Base-by-base conservation (phyloP, 2,329 filamentous ascomycete genomes). In the Fusarium pininemorale region DNA sequence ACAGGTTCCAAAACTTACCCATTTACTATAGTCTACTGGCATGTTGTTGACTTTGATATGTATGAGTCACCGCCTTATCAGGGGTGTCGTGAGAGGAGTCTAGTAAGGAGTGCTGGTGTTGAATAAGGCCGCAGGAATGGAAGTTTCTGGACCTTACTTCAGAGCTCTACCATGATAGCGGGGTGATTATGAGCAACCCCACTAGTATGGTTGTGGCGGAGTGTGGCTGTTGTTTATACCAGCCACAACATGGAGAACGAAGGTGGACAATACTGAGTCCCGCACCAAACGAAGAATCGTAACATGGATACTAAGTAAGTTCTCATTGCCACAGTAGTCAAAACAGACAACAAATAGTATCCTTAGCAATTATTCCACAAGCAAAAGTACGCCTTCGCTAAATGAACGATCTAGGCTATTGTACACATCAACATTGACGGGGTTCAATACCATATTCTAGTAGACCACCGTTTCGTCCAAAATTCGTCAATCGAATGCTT, bases 1-100 rank as follows among this genome's bases (percentile, higher is more conserved):
- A 24, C 15, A 53, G 26, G 15, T 9, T 48, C 37, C 28, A 37
- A 45, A 50, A 80, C 86, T 69, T 82, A 91, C 90, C 91, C 91
- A 93, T 85, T 93, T 93, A 83, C 90, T 92, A 82, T 92, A 89
- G 70, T 89, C 86, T 55, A 89, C 83, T 65, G 87, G 86, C 87
- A 88, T 88, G 66, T 77, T 56, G 26, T 53, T 55, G 10, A 20
- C 32, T 32, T 60, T 13, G 24, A n/a, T 61, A 24, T 15, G 7
- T 30, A 28, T 48, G 28, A 13, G 15, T 39, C 14, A 44, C n/a
- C 16, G 14, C 10, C 38, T 30, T 47, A 30, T 6, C 41, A 26
- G 37, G 44, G 26, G 37, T 54, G 41, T 39, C 16, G 32, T 26
- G n/a, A 51, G 35, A 51, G 45, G 32, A 26, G 32, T 20, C 41